Conservation (phyloP, 2,329 filamentous ascomycete species). For the Trichoderma cornu-damae region DNA sequence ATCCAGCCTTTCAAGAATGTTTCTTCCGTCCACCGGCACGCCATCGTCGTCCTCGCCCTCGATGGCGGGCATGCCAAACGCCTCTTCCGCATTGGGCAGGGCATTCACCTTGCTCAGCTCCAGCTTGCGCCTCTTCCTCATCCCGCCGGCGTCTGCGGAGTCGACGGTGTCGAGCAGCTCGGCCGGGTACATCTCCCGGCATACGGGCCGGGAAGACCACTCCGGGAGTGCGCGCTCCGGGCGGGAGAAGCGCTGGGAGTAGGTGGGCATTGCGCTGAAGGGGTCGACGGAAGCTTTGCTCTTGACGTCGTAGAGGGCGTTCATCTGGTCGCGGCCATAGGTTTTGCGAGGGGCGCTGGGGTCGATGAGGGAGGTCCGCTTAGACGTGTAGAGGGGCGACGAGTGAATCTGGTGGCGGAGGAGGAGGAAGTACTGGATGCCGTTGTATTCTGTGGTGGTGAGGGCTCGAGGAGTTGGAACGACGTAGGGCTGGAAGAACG, state of each 20-base stretch:
- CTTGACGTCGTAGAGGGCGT: conserved; percentile 50
- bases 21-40: conserved; percentile 31
- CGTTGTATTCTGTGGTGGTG: conserved; percentile 40
- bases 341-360: conserved; percentile 37
- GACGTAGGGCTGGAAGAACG: conserved; percentile 46
- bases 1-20: conserved; percentile 42
- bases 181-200: conserved; percentile 49
- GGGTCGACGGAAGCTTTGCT: conserved; percentile 54
- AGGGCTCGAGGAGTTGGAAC: conserved; percentile 44
- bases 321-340: conserved; percentile 56
- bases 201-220: conserved; percentile 46
- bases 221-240: conserved; percentile 51
- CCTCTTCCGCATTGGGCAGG: conserved; percentile 47
- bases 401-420: conserved; percentile 54
- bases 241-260: conserved; percentile 50
- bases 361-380: conserved; percentile 40
- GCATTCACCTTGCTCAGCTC: conserved; percentile 45
- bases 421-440: conserved; percentile 49
- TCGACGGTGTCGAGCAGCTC: conserved; percentile 54
- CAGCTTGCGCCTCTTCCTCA: conserved; percentile 41
- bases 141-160: conserved; percentile 30
- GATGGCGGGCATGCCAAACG: conserved; percentile 38
- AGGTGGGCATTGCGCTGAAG: conserved; percentile 55
- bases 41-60: conserved; percentile 30
- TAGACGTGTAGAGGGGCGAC: conserved; percentile 53